Base-by-base conservation (phyloP, 1,284 basidiomycete species). In the Cystobasidium pallidum region DNA sequence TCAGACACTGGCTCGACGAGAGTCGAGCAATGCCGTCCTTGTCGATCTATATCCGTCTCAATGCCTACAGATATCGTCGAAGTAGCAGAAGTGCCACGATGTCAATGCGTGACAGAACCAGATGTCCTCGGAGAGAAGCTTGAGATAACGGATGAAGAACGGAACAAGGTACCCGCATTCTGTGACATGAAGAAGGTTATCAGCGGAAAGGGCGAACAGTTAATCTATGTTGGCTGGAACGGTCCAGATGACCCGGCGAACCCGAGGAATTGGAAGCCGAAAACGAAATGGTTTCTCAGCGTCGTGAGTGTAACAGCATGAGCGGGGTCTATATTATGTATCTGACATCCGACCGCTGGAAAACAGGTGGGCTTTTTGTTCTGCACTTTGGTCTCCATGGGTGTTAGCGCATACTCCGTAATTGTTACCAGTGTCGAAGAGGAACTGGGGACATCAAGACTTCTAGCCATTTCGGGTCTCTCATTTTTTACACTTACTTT, bases 151-250 rank as follows among this genome's bases (percentile, higher is more conserved):
- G 68, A 71, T 55, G 61, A 71, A 21, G 68, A 71, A 39, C 45
- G 52, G 13, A 30, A 47, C 3, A 71, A 71, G 36, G 61, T 39
- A 15, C 68, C 68, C 32, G 41, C 43, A 7, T 62, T 71, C 19
- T 52, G 57, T 24, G 61, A 71, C 19, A 32, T 71, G 51, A 41
- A 54, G n/a, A 63, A 64, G 59, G 47, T 64, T 19, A 55, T 71
- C 59, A 64, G 45, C 13, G 57, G 57, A 17, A 71, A 43, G 28
- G 68, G 68, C n/a, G 61, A 63, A 32, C 59, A 66, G 34, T 34
- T 71, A 8, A 71, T 71, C 11, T 71, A 71, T 45, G 68, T 71
- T 43, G 70, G 63, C n/a, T 72, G 70, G 70, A 63, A 72, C 34
- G 70, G 70, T 17, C 62, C 70, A 15, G 63, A 65, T 24, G 70